Conservation (phyloP, 2,329 filamentous ascomycete genomes). For the Fusarium subtropicale region DNA sequence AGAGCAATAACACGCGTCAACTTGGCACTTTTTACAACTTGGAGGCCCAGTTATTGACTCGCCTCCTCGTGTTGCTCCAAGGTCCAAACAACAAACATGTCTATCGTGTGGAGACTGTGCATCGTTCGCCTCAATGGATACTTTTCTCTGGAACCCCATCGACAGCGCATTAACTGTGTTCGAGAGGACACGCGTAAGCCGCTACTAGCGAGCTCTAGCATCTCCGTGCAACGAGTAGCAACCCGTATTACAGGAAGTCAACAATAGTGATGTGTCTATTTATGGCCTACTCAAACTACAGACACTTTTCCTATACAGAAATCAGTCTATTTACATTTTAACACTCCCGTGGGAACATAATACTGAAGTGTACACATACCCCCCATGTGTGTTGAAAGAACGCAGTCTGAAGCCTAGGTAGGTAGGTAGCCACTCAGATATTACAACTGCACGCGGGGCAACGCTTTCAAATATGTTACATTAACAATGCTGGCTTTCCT, state of each 20-base stretch:
- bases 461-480: not conserved
- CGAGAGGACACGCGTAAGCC: slow-evolving; percentile 41
- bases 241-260: not conserved
- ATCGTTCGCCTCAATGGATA: slow-evolving; percentile 18
- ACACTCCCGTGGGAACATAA: not conserved
- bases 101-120: slow-evolving; percentile 10
- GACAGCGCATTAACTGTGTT: slow-evolving; percentile 13
- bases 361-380: not conserved
- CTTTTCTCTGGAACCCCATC: not conserved
- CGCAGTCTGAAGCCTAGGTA: not conserved
- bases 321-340: slow-evolving; percentile 9
- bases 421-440: not conserved
- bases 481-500: not conserved
- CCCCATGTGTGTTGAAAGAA: slow-evolving; percentile 4
- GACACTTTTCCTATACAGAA: slow-evolving; percentile 9
- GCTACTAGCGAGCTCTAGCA: slow-evolving; percentile 36
- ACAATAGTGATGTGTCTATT: not conserved
- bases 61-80: not conserved
- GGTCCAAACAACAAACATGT: not conserved
- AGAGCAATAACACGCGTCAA: slow-evolving; percentile 3
- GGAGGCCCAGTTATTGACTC: slow-evolving; percentile 6
- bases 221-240: slow-evolving; percentile 1
- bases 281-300: slow-evolving; percentile 2
- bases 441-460: not conserved
- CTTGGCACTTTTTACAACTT: not conserved